These are phyloP conservation scores for Penicillium sp. DNA, from an alignment of 2,329 filamentous ascomycete species.

Conservation along the genomic window DNA sequence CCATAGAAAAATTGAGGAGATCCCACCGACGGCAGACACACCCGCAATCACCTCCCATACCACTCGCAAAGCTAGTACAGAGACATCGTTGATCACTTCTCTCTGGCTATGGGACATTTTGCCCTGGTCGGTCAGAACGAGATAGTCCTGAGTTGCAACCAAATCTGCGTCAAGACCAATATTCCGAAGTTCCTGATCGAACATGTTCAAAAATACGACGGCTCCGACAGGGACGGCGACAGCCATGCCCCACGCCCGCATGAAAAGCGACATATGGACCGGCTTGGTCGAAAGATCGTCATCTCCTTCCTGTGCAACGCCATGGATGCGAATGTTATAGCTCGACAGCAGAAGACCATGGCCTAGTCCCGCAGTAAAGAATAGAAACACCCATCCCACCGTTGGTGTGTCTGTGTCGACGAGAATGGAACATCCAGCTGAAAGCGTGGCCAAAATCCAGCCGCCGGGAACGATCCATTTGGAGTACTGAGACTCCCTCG, in stretches of 20 bases:
- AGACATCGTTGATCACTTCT: slow-evolving; percentile 15
- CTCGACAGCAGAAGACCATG: slow-evolving; percentile 44
- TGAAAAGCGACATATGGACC: slow-evolving; percentile 15
- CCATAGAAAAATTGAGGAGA: slow-evolving; percentile 23
- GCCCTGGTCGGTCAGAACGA: slow-evolving; percentile 18
- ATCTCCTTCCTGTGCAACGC: slow-evolving; percentile 40
- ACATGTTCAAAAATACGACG: slow-evolving; percentile 43
- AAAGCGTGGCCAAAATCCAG: slow-evolving; percentile 40
- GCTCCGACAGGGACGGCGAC: slow-evolving; percentile 44
- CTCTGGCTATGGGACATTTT: slow-evolving; percentile 13
- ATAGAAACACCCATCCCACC: slow-evolving; percentile 36
- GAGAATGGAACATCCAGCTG: slow-evolving; percentile 39
- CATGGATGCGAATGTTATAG: slow-evolving; percentile 43
- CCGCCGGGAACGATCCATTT: slow-evolving; percentile 46
- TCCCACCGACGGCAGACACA: slow-evolving; percentile 25
- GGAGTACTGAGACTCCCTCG: slow-evolving; percentile 13
- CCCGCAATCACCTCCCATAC: slow-evolving; percentile 31
- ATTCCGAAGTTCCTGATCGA: slow-evolving; percentile 29
- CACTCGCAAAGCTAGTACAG: slow-evolving; percentile 22
- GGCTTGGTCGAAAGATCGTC: slow-evolving; percentile 30
- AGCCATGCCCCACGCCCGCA: slow-evolving; percentile 44
- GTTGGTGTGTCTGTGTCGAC: slow-evolving; percentile 35
- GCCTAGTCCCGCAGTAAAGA: slow-evolving; percentile 43
- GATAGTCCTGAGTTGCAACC: slow-evolving; percentile 13
- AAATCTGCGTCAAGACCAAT: slow-evolving; percentile 11